Evolutionary conservation across 176 grass and related monocot genomes (phyloP).

Genomic region (Poa annua): DNA sequence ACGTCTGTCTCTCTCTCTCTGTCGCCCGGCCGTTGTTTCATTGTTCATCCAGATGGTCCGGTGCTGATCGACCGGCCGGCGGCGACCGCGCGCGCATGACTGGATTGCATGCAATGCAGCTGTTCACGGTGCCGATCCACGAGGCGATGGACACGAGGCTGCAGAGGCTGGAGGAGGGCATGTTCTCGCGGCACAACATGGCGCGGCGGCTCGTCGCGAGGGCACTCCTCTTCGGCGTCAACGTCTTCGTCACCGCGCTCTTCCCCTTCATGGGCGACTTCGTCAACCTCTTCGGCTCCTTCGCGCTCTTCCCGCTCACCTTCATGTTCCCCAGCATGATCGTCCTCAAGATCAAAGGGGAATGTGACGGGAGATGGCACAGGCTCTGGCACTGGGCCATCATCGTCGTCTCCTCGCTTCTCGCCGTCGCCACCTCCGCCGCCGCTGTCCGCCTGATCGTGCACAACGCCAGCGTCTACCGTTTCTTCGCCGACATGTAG

Average conservation of each 20-base stretch:
- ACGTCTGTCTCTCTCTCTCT: not conserved
- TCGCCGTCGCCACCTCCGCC: conserved; percentile 58
- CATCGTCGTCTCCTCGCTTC: conserved; percentile 52
- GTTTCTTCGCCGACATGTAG: conserved; percentile 63
- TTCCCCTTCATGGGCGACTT: conserved; percentile 97
- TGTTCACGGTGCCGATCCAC: conserved; percentile 82
- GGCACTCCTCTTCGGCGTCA: conserved; percentile 63
- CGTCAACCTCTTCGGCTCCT: conserved; percentile 85
- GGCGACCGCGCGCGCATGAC: too few species aligned
- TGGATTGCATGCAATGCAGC: conserved; percentile 17
- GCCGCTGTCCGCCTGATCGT: conserved; percentile 63
- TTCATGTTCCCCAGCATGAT: conserved; percentile 89
- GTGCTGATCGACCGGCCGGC: too few species aligned
- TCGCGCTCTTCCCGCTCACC: conserved; percentile 82
- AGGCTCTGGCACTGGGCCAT: conserved; percentile 69
- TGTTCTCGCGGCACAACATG: conserved; percentile 81
- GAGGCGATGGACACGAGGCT: conserved; percentile 81
- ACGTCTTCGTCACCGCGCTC: conserved; percentile 70
- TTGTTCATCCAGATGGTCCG: too few species aligned
- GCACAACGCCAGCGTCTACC: conserved; percentile 64
- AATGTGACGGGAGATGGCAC: conserved; percentile 40
- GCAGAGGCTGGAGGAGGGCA: conserved; percentile 72
- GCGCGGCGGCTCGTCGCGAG: conserved; percentile 52
- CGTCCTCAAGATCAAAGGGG: conserved; percentile 66
- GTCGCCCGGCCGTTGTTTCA: too few species aligned